A percentile compares a stretch with the other conserved stretches of the same genome.
Evolutionary conservation across 805 yeast genomes (phyloP).

Genomic region (Metschnikowia reukaufii): DNA sequence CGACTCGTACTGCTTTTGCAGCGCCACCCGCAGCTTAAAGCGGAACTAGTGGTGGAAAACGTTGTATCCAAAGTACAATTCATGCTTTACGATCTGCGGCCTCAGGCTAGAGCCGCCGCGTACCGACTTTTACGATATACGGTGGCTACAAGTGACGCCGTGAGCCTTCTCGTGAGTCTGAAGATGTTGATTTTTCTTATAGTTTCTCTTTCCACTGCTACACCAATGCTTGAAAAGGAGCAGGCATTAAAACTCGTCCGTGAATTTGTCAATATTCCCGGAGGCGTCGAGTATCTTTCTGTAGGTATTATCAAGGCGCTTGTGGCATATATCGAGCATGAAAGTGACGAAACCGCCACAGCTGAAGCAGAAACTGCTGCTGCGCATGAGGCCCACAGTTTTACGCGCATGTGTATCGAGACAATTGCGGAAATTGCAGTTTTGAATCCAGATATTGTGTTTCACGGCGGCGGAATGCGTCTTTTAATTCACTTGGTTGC

Average conservation of each 20-base stretch:
- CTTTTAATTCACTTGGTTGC: constrained; percentile 42
- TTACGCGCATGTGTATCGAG: constrained; percentile 39
- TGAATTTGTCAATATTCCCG: constrained; percentile 50
- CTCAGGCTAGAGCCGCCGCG: constrained; percentile 71
- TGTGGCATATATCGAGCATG: constrained; percentile 58
- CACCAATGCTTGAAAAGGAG: constrained; percentile 61
- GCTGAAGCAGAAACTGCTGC: constrained; percentile 2
- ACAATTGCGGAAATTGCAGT: constrained; percentile 40
- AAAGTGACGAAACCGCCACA: constrained; percentile 7
- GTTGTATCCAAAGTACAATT: constrained; percentile 59
- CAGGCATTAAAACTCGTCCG: constrained; percentile 76
- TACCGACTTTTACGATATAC: constrained; percentile 71
- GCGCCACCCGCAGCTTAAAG: constrained; percentile 57
- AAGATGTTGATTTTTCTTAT: constrained; percentile 65
- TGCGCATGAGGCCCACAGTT: constrained; percentile 8
- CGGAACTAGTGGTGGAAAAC: constrained; percentile 61
- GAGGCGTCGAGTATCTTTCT: constrained; percentile 53
- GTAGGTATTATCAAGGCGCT: constrained; percentile 68
- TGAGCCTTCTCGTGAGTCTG: constrained; percentile 51
- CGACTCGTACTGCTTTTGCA: constrained; percentile 58
- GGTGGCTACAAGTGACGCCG: constrained; percentile 52
- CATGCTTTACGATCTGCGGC: constrained; percentile 55
- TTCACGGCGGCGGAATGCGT: constrained; percentile 56
- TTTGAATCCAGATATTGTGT: constrained; percentile 41
- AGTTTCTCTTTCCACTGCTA: constrained; percentile 60